Evolutionary conservation across 495 filamentous ascomycete genomes (phyloP), one percentile per base, ranked within the genome.

Genomic region (Neurospora sp.): DNA sequence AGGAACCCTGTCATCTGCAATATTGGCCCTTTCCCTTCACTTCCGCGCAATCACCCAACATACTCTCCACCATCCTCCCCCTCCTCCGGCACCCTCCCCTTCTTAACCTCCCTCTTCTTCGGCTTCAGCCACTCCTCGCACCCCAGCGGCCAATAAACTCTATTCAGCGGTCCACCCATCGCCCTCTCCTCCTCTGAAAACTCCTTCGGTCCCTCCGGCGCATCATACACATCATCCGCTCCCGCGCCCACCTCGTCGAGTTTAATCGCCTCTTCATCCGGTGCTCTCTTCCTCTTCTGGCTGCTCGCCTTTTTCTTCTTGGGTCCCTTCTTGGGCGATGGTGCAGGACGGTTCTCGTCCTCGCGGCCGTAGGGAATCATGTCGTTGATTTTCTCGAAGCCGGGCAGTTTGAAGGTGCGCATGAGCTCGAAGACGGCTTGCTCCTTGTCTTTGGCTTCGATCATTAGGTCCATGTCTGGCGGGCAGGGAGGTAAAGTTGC

Each of bases 361-460:
- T 85, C 85, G 1, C 96, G 87, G 16, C 88, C 87, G 80, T 93
- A 88, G 0, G 95, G 94, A 18, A 94, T 83, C 7, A 99, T 83
- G 74, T 97, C 92, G 76, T 91, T 91, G 77, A 96, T 87, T 1
- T 82, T 84, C 5, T 95, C 87, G 78, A 90, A 90, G 3, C 92
- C 93, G 0, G 94, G 92, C 1, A 98, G 85, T 72, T 90, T 93
- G 80, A 92, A 97, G 1, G 84, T 96, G 40, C 90, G 85, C 93
- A 97, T 97, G 16, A 98, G 85, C 74, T 97, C 94, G 77, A 98
- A 97, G 0, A 97, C 94, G 0, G 96, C 94, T 80, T 98, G 96
- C 81, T 99, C 96, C 81, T 98, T 99, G 77, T 97, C 94, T 77
- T 98, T 99, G 20, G 96, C 96, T 83, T 99, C 96, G 73, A 98